These are phyloP conservation scores for Teratosphaeria zuluensis DNA, from an alignment of 2,329 filamentous ascomycete species.

Conservation along the genomic window DNA sequence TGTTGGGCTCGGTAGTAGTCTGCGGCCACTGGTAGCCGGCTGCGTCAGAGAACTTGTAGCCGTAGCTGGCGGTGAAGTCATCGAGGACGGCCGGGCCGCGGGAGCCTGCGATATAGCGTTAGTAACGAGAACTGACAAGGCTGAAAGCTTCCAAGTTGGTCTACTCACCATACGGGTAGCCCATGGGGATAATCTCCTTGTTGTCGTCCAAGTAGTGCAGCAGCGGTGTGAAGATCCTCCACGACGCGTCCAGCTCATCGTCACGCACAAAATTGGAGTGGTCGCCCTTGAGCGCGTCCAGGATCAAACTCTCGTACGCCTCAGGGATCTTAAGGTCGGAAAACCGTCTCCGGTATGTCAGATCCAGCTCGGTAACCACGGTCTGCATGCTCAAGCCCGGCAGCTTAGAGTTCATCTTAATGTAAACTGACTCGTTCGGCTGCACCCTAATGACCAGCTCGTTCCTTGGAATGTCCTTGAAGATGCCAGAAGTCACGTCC, in stretches of 20 bases:
- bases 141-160: background rate
- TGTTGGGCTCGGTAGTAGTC: constrained; percentile 65
- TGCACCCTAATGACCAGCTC: constrained; percentile 98
- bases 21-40: constrained; percentile 87
- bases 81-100: constrained; percentile 93
- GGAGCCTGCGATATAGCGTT: constrained; percentile 54
- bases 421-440: constrained; percentile 98
- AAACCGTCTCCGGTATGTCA: constrained; percentile 96
- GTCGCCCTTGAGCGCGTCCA: constrained; percentile 96
- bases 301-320: constrained; percentile 94
- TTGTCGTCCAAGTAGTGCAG: constrained; percentile 98
- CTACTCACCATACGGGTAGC: constrained; percentile 89
- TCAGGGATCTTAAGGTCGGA: constrained; percentile 99
- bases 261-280: constrained; percentile 99
- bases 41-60: constrained; percentile 97
- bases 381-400: constrained; percentile 99
- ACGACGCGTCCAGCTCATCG: constrained; percentile 92
- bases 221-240: constrained; percentile 96
- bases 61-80: constrained; percentile 95
- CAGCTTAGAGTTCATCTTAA: constrained; percentile 99
- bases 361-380: constrained; percentile 92
- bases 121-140: constrained; percentile 4
- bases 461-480: constrained; percentile 98
- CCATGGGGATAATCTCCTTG: constrained; percentile 99
- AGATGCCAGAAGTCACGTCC: constrained; percentile 97